Evolutionary conservation across 768 basidiomycete species (phyloP).

Genomic region (Russula griseocarnosa): DNA sequence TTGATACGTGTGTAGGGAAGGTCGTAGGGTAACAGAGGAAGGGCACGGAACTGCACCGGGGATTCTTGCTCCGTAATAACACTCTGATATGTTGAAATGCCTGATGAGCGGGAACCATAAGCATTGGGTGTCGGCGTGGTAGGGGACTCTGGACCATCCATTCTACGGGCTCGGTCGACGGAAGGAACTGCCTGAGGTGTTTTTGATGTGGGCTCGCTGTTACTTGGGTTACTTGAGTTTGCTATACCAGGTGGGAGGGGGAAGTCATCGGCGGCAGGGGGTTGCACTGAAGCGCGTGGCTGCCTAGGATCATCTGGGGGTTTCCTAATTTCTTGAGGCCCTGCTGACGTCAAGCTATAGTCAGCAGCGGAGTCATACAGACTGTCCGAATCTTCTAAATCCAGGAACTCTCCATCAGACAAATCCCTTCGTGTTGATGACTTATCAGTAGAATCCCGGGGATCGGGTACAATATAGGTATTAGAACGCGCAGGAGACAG

Average conservation of each 20-base stretch:
- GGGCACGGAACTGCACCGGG: slow-evolving; percentile 58
- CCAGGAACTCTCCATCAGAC: slow-evolving; percentile 55
- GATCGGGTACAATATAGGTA: slow-evolving; percentile 11
- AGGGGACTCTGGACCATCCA: slow-evolving; percentile 27
- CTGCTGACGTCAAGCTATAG: slow-evolving; percentile 33
- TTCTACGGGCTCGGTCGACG: slow-evolving; percentile 14
- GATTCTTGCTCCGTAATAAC: slow-evolving; percentile 29
- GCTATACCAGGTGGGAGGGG: slow-evolving; percentile 24
- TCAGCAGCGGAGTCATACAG: slow-evolving; percentile 41
- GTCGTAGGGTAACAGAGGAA: slow-evolving; percentile 66
- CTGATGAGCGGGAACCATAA: slow-evolving; percentile 17
- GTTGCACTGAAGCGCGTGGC: slow-evolving; percentile 13
- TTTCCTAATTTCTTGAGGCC: slow-evolving; percentile 21
- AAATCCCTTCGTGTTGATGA: slow-evolving; percentile 26
- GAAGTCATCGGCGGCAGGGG: slow-evolving; percentile 28
- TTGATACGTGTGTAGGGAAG: slow-evolving; percentile 65
- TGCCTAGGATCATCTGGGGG: slow-evolving; percentile 24
- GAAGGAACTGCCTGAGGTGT: slow-evolving; percentile 11
- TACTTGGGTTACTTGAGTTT: slow-evolving; percentile 13
- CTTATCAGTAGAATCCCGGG: slow-evolving; percentile 25
- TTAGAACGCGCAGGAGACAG: slow-evolving; percentile 16
- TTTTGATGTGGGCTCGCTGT: slow-evolving; percentile 9
- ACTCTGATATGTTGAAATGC: slow-evolving; percentile 26
- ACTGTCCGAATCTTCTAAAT: slow-evolving; percentile 52
- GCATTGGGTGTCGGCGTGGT: slow-evolving; percentile 27